These are phyloP conservation scores for Coniochaeta sp. DNA, from an alignment of 2,329 filamentous ascomycete species.

Conservation along the genomic window DNA sequence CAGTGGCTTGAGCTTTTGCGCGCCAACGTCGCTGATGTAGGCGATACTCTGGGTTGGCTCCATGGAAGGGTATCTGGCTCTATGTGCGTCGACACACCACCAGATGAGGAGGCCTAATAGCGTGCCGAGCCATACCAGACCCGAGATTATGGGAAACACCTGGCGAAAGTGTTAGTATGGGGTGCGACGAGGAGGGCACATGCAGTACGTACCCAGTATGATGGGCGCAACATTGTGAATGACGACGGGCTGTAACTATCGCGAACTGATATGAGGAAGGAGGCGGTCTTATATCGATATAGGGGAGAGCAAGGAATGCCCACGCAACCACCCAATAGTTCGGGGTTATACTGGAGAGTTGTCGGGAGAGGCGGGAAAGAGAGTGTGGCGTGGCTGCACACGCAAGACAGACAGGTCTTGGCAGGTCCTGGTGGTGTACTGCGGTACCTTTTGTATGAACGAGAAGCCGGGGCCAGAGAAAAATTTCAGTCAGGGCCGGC, in stretches of 20 bases:
- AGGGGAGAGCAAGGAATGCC: background rate
- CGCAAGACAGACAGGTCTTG: background rate
- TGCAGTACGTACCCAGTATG: constrained; percentile 4
- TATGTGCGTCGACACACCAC: constrained; percentile 53
- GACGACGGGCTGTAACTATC: background rate
- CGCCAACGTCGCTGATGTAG: constrained; percentile 65
- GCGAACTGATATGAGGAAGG: background rate
- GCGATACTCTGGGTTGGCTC: constrained; percentile 49
- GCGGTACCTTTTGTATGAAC: too few species aligned
- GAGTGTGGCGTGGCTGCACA: constrained; percentile 1
- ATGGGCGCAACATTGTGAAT: constrained; percentile 6
- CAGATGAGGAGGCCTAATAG: constrained; percentile 63
- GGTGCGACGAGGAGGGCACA: background rate
- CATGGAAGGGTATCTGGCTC: constrained; percentile 57
- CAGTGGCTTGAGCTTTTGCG: constrained; percentile 59
- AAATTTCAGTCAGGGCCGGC: background rate
- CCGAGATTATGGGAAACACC: constrained; percentile 64
- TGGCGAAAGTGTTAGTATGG: constrained; percentile 14
- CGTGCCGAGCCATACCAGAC: constrained; percentile 57
- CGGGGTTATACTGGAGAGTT: background rate
- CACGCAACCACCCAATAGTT: background rate
- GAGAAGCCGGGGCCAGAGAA: background rate
- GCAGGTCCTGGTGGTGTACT: background rate
- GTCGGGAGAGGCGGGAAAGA: background rate
- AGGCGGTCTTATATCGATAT: background rate